Conservation (phyloP, 2,329 filamentous ascomycete species). For the Sporothrix humicola region DNA sequence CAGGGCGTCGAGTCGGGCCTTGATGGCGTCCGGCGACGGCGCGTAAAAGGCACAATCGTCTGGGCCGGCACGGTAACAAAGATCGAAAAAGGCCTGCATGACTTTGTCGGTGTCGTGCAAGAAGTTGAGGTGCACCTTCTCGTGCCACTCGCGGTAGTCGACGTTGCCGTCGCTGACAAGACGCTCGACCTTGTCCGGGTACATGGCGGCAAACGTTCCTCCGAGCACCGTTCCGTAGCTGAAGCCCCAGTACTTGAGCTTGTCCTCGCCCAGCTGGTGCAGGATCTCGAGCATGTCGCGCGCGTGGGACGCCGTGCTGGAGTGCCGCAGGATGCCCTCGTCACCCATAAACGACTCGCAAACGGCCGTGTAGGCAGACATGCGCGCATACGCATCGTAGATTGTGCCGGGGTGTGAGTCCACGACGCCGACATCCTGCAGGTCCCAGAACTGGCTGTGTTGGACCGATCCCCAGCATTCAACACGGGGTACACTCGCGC, state of each 20-base stretch:
- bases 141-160: constrained; percentile 61
- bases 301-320: constrained; percentile 53
- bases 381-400: constrained; percentile 53
- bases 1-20: constrained; percentile 48
- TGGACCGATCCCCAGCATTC: constrained; percentile 57
- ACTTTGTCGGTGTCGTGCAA: constrained; percentile 61
- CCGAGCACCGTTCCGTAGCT: constrained; percentile 62
- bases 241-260: constrained; percentile 60
- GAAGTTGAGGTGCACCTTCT: constrained; percentile 53
- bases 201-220: constrained; percentile 58
- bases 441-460: constrained; percentile 51
- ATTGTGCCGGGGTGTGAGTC: constrained; percentile 55
- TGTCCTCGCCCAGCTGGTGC: constrained; percentile 49
- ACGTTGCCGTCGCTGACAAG: constrained; percentile 60
- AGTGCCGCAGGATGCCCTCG: constrained; percentile 49
- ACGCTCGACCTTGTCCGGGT: constrained; percentile 56
- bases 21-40: constrained; percentile 47
- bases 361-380: constrained; percentile 49
- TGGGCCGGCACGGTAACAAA: constrained; percentile 60
- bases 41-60: constrained; percentile 53
- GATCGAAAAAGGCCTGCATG: constrained; percentile 58
- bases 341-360: constrained; percentile 51
- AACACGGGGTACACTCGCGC: constrained; percentile 55
- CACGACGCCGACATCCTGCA: constrained; percentile 52
- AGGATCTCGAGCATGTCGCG: constrained; percentile 57